Conservation (phyloP, 306 rosid species). For the Acmispon strigosus region DNA sequence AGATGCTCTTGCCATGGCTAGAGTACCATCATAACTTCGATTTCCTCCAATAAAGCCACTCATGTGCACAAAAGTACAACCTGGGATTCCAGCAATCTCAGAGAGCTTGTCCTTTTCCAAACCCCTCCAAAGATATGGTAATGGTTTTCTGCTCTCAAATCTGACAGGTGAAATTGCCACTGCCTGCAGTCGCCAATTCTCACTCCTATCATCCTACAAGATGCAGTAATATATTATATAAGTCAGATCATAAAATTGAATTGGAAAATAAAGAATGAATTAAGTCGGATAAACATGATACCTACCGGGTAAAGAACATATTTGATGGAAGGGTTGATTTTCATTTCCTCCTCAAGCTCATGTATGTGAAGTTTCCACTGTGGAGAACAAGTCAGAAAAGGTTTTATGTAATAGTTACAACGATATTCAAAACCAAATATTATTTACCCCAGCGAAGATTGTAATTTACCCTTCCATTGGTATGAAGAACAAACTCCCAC, state of each 20-base stretch:
- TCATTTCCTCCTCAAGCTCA: constrained; percentile 62
- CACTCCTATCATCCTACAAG: constrained; percentile 47
- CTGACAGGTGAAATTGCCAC: constrained; percentile 40
- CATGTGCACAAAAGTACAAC: constrained; percentile 53
- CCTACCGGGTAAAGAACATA: constrained; percentile 48
- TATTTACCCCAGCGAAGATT: neutral
- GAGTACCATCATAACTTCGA: constrained; percentile 40
- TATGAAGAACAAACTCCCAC: neutral
- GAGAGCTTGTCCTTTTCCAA: constrained; percentile 50
- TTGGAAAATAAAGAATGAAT: neutral
- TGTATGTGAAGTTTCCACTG: constrained; percentile 62
- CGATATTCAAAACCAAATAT: neutral
- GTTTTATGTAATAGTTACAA: neutral
- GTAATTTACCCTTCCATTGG: neutral
- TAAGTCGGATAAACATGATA: neutral
- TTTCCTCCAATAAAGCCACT: constrained; percentile 64
- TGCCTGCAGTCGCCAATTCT: constrained; percentile 54
- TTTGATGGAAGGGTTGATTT: constrained; percentile 47
- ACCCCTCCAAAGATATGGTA: constrained; percentile 50
- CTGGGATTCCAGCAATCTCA: constrained; percentile 45
- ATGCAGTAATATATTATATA: neutral
- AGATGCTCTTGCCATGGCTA: constrained; percentile 50
- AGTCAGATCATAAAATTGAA: neutral
- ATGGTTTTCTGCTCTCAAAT: constrained; percentile 51
- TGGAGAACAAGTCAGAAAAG: constrained; percentile 11